Evolutionary conservation across 1,284 basidiomycete genomes (phyloP).

Genomic region (Fereydounia khargensis): DNA sequence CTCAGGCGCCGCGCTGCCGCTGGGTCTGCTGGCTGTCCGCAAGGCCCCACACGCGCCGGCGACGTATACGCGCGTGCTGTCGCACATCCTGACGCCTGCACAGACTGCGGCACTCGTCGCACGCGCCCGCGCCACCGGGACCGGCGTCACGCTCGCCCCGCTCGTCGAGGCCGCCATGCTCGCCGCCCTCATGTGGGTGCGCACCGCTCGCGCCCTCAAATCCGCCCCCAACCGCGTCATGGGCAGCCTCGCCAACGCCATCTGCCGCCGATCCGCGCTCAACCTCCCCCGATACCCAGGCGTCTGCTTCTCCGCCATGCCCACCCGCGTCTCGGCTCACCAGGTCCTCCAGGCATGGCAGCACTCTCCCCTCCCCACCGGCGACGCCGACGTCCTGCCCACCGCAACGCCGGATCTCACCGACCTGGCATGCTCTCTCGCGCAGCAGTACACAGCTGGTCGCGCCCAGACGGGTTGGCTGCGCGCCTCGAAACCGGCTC

Average conservation of each 20-base stretch:
- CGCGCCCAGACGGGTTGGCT: constrained; percentile 11
- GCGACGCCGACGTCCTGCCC: constrained; percentile 3
- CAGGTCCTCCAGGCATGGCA: too few relatives aligned
- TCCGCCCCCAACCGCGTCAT: constrained; percentile 6
- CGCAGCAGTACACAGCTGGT: constrained; percentile 6
- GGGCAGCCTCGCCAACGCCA: constrained; percentile 16
- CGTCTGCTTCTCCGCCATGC: constrained; percentile 17
- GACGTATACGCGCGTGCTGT: constrained; percentile 6
- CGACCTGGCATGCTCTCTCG: neutral
- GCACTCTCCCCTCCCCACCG: constrained; percentile 1
- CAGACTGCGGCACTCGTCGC: constrained; percentile 4
- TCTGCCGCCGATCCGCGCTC: constrained; percentile 15
- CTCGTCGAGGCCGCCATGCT: constrained; percentile 15
- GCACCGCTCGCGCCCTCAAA: constrained; percentile 5
- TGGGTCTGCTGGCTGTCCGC: constrained; percentile 20
- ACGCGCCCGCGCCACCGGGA: constrained; percentile 1
- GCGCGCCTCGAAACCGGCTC: constrained; percentile 8
- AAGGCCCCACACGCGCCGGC: constrained; percentile 7
- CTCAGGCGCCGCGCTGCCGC: constrained; percentile 21
- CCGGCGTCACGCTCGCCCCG: constrained; percentile 18
- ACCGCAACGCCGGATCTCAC: neutral
- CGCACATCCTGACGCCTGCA: neutral
- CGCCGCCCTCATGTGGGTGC: constrained; percentile 18
- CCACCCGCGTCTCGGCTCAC: constrained; percentile 17
- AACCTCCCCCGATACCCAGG: constrained; percentile 9